Percentiles rank a stretch among this genome's conserved stretches.
These are phyloP conservation scores for Kurtzmaniella quercitrusa DNA, from an alignment of 1,139 yeast genomes.

Conservation along the genomic window DNA sequence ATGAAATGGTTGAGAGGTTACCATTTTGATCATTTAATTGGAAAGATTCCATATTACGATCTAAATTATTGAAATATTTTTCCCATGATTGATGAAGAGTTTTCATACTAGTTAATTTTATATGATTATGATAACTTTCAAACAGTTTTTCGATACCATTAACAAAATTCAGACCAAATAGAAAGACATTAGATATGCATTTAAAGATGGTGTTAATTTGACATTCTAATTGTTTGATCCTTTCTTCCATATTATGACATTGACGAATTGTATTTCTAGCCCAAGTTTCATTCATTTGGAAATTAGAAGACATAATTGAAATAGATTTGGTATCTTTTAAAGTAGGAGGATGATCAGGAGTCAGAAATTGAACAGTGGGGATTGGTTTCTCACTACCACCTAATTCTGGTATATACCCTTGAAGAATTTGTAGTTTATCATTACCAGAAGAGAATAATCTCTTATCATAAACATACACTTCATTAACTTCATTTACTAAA, in stretches of 20 bases:
- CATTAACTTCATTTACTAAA: constrained; percentile 42
- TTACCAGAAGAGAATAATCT: constrained; percentile 33
- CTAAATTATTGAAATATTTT: constrained; percentile 34
- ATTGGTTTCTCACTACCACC: constrained; percentile 3
- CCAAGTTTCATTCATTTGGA: constrained; percentile 26
- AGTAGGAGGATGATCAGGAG: constrained; percentile 4
- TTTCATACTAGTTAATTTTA: constrained; percentile 42
- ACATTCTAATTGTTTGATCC: constrained; percentile 16
- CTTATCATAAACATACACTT: constrained; percentile 59
- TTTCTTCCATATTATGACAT: constrained; percentile 16
- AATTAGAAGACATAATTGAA: constrained; percentile 18
- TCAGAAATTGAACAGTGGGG: too few relatives aligned
- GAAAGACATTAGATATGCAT: constrained; percentile 53
- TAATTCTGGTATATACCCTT: background rate
- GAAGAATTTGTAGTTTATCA: constrained; percentile 4
- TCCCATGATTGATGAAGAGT: constrained; percentile 50
- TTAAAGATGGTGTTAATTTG: constrained; percentile 43
- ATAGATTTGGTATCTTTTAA: constrained; percentile 6
- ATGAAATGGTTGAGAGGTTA: constrained; percentile 10
- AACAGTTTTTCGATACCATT: constrained; percentile 50
- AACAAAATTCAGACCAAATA: constrained; percentile 52
- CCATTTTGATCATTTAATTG: constrained; percentile 14
- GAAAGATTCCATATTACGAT: constrained; percentile 26
- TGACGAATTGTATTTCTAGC: constrained; percentile 20
- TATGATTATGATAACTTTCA: constrained; percentile 43